These are phyloP conservation scores for Trifolium subterraneum DNA, from an alignment of 306 rosid genomes.

Conservation along the genomic window DNA sequence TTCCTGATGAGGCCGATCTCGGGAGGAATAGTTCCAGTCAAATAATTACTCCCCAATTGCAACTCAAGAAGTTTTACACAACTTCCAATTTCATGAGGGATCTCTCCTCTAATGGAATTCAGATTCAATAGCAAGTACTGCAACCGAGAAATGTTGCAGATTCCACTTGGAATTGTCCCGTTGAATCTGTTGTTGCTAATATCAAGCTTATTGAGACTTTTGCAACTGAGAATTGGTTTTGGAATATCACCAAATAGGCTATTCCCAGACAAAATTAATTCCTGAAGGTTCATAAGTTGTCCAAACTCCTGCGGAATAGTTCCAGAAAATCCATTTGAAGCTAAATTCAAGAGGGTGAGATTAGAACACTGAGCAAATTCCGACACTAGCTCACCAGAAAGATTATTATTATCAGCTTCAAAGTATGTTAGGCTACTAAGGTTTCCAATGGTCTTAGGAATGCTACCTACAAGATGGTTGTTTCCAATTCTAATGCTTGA, in stretches of 20 bases:
- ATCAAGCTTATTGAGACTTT: constrained; percentile 93
- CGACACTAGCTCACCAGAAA: constrained; percentile 75
- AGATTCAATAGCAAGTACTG: constrained; percentile 90
- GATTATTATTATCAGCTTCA: constrained; percentile 87
- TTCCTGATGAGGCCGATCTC: constrained; percentile 90
- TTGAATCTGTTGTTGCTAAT: constrained; percentile 89
- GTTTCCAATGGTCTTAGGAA: constrained; percentile 67
- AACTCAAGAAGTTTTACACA: constrained; percentile 85
- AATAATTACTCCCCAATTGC: constrained; percentile 83
- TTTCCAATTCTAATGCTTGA: constrained; percentile 54
- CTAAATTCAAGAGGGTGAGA: constrained; percentile 90
- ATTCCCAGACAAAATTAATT: constrained; percentile 86
- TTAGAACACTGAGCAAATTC: constrained; percentile 80
- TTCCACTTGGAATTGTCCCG: constrained; percentile 84
- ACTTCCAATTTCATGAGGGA: constrained; percentile 88
- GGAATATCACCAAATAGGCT: constrained; percentile 86
- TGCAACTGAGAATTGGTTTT: constrained; percentile 71
- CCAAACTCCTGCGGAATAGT: constrained; percentile 78
- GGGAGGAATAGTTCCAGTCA: constrained; percentile 70
- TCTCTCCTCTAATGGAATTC: constrained; percentile 90
- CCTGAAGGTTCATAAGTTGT: constrained; percentile 88
- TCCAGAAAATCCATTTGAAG: constrained; percentile 89
- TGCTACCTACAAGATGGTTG: constrained; percentile 49
- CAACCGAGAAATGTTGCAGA: constrained; percentile 82
- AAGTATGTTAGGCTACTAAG: constrained; percentile 94